These are phyloP conservation scores for Ettlia oleoabundans DNA, from an alignment of 139 green algal species.

Conservation along the genomic window DNA sequence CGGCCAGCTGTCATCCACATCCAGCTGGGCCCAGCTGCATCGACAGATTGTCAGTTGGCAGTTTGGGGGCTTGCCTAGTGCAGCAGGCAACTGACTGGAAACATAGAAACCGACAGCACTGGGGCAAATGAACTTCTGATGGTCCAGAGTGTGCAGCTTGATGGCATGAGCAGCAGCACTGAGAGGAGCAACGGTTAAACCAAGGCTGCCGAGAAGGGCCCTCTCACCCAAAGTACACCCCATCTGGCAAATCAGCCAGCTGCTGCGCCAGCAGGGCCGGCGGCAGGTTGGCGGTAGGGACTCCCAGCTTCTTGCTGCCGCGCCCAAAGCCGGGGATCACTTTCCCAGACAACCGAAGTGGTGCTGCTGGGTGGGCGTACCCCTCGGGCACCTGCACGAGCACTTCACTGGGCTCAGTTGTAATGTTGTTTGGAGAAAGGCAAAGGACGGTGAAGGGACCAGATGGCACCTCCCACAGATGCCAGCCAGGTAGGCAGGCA, in stretches of 20 bases:
- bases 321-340: constrained; percentile 86
- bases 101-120: no score
- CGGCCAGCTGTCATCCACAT: constrained; percentile 40
- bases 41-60: no score
- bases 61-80: no score
- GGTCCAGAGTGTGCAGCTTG: no score
- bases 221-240: constrained; percentile 94
- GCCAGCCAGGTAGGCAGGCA: no score
- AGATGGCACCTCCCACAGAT: no score
- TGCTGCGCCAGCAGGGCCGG: constrained; percentile 55
- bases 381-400: constrained; percentile 50
- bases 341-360: constrained; percentile 53
- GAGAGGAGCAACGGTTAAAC: neutral
- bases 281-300: constrained; percentile 91
- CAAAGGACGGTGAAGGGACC: no score
- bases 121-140: no score
- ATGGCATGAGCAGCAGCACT: neutral
- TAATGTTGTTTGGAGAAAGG: no score
- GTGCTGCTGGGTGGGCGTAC: constrained; percentile 37
- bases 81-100: no score
- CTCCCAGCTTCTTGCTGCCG: constrained; percentile 87
- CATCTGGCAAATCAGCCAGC: constrained; percentile 63
- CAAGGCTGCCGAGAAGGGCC: neutral
- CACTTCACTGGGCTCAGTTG: no score
- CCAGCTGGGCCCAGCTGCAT: constrained; percentile 66